phyloP scores from a whole-genome alignment of 768 basidiomycete genomes.

The Russula ochroleuca region DNA sequence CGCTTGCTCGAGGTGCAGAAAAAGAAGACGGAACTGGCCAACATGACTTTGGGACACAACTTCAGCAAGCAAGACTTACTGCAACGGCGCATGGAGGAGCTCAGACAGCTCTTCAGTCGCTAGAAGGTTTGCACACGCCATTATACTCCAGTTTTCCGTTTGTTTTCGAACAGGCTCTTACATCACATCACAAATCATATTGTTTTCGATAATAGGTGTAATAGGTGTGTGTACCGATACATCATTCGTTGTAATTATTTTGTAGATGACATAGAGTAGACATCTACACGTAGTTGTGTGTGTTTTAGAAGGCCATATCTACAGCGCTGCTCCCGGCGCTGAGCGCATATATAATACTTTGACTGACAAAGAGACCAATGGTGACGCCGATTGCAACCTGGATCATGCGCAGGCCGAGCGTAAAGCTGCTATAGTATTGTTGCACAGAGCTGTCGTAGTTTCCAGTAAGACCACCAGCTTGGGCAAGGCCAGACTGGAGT shows the following conservation, averaged over 20 bases:
- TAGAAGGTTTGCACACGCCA: constrained; percentile 13
- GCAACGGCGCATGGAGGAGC: constrained; percentile 83
- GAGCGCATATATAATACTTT: constrained; percentile 73
- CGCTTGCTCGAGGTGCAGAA: constrained; percentile 88
- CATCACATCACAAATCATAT: constrained; percentile 10
- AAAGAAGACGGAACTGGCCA: constrained; percentile 92
- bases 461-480: constrained; percentile 64
- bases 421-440: constrained; percentile 73
- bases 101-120: constrained; percentile 66
- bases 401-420: constrained; percentile 77
- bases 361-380: constrained; percentile 77
- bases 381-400: constrained; percentile 82
- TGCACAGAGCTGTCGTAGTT: constrained; percentile 57
- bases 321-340: constrained; percentile 68
- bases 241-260: constrained; percentile 19
- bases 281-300: not conserved
- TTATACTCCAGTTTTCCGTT: constrained; percentile 2
- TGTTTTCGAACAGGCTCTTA: constrained; percentile 1
- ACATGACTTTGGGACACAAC: constrained; percentile 86
- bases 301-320: constrained; percentile 62
- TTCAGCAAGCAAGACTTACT: constrained; percentile 85
- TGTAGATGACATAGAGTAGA: constrained; percentile 23
- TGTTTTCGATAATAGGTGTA: constrained; percentile 2
- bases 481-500: constrained; percentile 65
- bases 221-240: constrained; percentile 21